A percentile compares a stretch with the other conserved stretches of the same genome.
These are phyloP conservation scores for Alternaria hordeiaustralica DNA, from an alignment of 2,329 filamentous ascomycete genomes.

Conservation along the genomic window DNA sequence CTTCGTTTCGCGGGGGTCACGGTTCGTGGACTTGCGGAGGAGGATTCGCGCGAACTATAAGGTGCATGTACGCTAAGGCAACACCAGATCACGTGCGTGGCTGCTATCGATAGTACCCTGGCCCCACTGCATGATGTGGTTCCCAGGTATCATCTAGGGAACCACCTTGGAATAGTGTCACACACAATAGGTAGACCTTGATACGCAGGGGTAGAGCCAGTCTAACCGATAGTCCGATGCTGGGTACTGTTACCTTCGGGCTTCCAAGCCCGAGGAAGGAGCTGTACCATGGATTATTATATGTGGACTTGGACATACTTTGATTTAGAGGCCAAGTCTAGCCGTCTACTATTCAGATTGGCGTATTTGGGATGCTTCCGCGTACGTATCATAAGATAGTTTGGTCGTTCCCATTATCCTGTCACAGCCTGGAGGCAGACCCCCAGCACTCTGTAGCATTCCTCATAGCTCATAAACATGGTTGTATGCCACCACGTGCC, in stretches of 20 bases:
- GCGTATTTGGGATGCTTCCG: background rate
- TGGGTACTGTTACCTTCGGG: background rate
- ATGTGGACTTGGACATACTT: slow-evolving; percentile 23
- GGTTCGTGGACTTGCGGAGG: background rate
- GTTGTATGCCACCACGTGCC: slow-evolving; percentile 14
- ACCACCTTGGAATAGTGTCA: background rate
- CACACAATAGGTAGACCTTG: background rate
- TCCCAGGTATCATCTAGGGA: no score
- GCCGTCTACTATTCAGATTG: background rate
- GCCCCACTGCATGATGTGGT: background rate
- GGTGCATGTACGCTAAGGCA: slow-evolving; percentile 17
- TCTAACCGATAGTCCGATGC: background rate
- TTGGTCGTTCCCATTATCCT: slow-evolving; percentile 9
- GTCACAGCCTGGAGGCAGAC: slow-evolving; percentile 12
- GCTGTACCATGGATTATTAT: background rate
- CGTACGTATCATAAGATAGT: background rate
- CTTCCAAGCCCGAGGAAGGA: background rate
- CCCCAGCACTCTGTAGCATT: slow-evolving; percentile 1
- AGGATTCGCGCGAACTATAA: slow-evolving; percentile 5
- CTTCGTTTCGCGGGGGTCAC: background rate
- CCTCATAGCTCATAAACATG: slow-evolving; percentile 21
- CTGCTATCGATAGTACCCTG: slow-evolving; percentile 6
- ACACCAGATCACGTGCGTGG: slow-evolving; percentile 23
- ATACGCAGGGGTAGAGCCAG: background rate
- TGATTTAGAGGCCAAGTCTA: slow-evolving; percentile 5